Evolutionary conservation across 805 yeast species (phyloP), one percentile per base, ranked within the genome.

Genomic region (Millerozyma miso): DNA sequence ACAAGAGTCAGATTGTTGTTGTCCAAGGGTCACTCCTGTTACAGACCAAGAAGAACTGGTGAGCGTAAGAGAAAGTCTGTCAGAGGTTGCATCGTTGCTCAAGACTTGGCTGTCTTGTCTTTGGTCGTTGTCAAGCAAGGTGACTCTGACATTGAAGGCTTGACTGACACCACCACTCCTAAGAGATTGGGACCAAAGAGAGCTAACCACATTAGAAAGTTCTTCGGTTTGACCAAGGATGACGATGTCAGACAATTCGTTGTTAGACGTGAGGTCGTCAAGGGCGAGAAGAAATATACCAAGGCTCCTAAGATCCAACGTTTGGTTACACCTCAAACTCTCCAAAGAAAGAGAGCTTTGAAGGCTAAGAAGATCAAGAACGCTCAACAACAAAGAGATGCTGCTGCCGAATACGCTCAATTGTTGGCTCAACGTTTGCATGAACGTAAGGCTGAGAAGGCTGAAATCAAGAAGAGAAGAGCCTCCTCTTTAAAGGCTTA

Each of bases 241-340:
- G 95, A 86, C 65, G 95, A 87, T 65, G 91, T 86, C 57, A 82
- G 87, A 71, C 74, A 74, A 47, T 93, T 81, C 76, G 99, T 93
- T 63, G 83, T 93, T 70, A 93, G 98, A 82, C 90, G 99, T 80
- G 97, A 91, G 75, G 85, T 93, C 60, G 84, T 84, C 79, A 95
- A 93, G 85, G 95, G 95, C 80, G 97, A 90, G 67, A 88, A 88
- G 85, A 83, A 88, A 68, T 93, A 86, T 90, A 88, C 98, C 78
- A 93, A 93, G 87, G 99, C 99, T 69, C 99, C 99, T 80, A 91
- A 87, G 87, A 91, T 93, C 80, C 99, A 93, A 81, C 88, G 99
- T 79, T 85, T 93, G 69, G 95, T 93, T 59, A 93, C 99, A 67
- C 99, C 99, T 74, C 97, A 93, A 80, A 85, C 88, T 69, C 82